phyloP scores from a whole-genome alignment of 2,329 filamentous ascomycete genomes.

The Corynespora cassiicola region DNA sequence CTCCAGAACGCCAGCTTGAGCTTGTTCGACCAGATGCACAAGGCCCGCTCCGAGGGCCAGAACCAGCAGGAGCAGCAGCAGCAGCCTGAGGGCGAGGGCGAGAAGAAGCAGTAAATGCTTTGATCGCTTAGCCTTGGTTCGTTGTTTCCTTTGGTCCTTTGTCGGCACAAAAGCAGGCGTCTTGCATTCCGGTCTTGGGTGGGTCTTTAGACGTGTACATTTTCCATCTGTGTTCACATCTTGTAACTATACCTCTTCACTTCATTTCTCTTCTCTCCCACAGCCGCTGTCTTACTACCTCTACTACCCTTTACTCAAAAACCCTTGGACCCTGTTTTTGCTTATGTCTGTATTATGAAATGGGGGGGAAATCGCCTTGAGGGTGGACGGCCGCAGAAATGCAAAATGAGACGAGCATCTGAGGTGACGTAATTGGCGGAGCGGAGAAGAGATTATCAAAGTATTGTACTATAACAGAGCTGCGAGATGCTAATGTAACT shows the following conservation, averaged over 20 bases:
- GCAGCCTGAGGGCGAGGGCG: slow-evolving; percentile 53
- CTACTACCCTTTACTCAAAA: slow-evolving; percentile 30
- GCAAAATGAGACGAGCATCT: slow-evolving; percentile 9
- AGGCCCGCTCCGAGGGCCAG: slow-evolving; percentile 75
- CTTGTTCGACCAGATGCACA: slow-evolving; percentile 99
- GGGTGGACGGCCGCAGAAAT: neutral
- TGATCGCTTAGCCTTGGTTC: slow-evolving; percentile 21
- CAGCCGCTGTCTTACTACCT: slow-evolving; percentile 38
- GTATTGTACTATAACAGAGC: slow-evolving; percentile 36
- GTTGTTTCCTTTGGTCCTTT: slow-evolving; percentile 28
- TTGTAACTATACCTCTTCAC: slow-evolving; percentile 44
- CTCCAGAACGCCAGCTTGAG: slow-evolving; percentile 94
- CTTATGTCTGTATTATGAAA: slow-evolving; percentile 18
- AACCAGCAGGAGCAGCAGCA: slow-evolving; percentile 50
- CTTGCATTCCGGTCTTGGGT: slow-evolving; percentile 43
- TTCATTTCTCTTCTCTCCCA: slow-evolving; percentile 35
- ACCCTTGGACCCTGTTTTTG: slow-evolving; percentile 14
- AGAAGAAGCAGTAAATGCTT: slow-evolving; percentile 71
- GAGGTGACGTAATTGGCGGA: slow-evolving; percentile 4
- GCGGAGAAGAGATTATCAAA: slow-evolving; percentile 1
- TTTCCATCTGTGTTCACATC: slow-evolving; percentile 31
- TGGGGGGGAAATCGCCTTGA: slow-evolving; percentile 6
- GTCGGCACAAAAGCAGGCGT: slow-evolving; percentile 45
- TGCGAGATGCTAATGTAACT: slow-evolving; percentile 38
- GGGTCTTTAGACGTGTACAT: slow-evolving; percentile 43